Base-by-base conservation (phyloP, 2,329 filamentous ascomycete species). In the Verticillium klebahnii region DNA sequence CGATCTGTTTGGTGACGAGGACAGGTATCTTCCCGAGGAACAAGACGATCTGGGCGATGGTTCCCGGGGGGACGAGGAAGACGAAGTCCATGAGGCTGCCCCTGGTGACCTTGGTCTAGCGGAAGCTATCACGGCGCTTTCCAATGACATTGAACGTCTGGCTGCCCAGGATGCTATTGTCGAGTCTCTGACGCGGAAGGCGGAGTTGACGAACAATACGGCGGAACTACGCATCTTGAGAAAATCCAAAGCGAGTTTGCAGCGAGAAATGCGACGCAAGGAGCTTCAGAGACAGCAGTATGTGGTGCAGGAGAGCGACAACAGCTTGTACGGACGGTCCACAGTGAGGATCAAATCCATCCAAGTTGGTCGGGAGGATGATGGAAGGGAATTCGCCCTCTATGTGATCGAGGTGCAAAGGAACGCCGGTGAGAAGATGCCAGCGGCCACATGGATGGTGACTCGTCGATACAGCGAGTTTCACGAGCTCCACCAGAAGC, bases 251-350 rank as follows among this genome's bases (percentile, higher is more conserved):
- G 89, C 93, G 36, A 99, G 95, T 74, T 79, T 99, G 62, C 91
- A 96, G 70, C 85, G 95, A 67, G 95, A 99, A 74, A 93, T 98
- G 60, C 86, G 92, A 61, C 88, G 93, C 37, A 99, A 98, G 73
- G 94, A 98, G 75, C 85, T 99, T 70, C 95, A 99, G 73, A 86
- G 93, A 59, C 95, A 97, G 74, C 96, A 99, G 73, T 99, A 99
- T 69, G 92, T 96, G 56, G 88, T 98, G 8, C 95, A 99, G 75
- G 95, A 99, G 75, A 97, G 93, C 71, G 96, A 99, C 73, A 99
- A 97, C 74, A 97, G 93, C 73, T 81, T 99, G 29, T 98, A 96
- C 70, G 95, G 95, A 2, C 90, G 94, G 19, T 94, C 95, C 2
- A 92, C 88, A 0, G 87, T 98, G 69, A 90, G 86, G 68, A 97